Conservation (phyloP, 1,284 basidiomycete genomes). For the Ganoderma multipileum region DNA sequence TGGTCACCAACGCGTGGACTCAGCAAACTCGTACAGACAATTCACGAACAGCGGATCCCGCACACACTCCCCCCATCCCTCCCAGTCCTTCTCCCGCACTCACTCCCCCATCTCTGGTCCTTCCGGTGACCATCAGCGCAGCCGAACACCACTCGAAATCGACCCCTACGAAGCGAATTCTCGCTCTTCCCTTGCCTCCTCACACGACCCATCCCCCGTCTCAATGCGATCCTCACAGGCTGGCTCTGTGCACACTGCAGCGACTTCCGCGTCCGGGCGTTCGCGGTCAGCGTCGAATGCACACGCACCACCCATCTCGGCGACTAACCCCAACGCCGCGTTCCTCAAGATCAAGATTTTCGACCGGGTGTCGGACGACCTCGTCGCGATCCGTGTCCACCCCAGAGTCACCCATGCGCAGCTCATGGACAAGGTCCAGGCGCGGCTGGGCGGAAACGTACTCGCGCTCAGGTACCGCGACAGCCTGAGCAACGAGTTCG, state of each 20-base stretch:
- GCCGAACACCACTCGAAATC: conserved; percentile 37
- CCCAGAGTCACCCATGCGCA: conserved; percentile 88
- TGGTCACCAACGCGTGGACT: conserved; percentile 55
- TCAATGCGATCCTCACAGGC: conserved; percentile 58
- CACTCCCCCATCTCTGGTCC: conserved; percentile 46
- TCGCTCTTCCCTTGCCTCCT: conserved; percentile 44
- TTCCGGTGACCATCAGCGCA: conserved; percentile 24
- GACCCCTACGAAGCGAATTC: conserved; percentile 37
- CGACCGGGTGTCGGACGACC: conserved; percentile 88
- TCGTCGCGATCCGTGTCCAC: conserved; percentile 97
- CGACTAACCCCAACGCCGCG: conserved; percentile 77
- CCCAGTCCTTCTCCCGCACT: conserved; percentile 54
- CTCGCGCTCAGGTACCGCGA: conserved; percentile 73
- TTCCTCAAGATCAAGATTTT: conserved; percentile 99
- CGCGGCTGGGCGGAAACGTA: conserved; percentile 85
- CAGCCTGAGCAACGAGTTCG: conserved; percentile 68
- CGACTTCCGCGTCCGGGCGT: conserved; percentile 45
- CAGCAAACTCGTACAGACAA: conserved; percentile 50
- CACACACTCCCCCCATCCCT: conserved; percentile 41
- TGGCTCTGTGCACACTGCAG: conserved; percentile 46
- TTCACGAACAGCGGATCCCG: conserved; percentile 35
- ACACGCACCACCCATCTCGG: conserved; percentile 75
- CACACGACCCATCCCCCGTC: conserved; percentile 45
- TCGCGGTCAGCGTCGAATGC: conserved; percentile 63
- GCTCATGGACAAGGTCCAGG: conserved; percentile 90